phyloP scores from a whole-genome alignment of 2,329 filamentous ascomycete genomes.

The Colletotrichum spaethianum region DNA sequence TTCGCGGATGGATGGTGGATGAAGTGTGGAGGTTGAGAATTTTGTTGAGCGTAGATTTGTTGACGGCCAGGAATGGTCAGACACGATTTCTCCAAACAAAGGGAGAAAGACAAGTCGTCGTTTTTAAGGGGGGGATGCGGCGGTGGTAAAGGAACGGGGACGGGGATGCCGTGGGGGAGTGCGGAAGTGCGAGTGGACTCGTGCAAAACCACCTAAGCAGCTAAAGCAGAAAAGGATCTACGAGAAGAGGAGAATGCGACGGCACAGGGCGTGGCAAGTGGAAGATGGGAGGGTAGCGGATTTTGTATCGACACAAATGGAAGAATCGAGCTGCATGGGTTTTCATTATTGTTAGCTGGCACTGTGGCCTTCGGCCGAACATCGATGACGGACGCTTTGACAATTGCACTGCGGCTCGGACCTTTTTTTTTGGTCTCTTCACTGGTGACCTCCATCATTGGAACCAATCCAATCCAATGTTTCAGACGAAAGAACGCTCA shows the following conservation, averaged over 20 bases:
- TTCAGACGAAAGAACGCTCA: constrained; percentile 38
- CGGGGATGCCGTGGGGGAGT: constrained; percentile 39
- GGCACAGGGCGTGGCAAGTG: neutral
- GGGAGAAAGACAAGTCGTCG: constrained; percentile 3
- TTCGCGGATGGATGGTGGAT: neutral
- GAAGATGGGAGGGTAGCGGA: constrained; percentile 13
- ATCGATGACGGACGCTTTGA: neutral
- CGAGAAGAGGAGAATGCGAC: neutral
- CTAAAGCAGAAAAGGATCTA: neutral
- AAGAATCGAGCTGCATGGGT: neutral
- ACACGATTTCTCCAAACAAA: neutral
- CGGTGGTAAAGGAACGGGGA: constrained; percentile 5
- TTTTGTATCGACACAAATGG: constrained; percentile 30
- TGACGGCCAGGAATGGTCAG: neutral
- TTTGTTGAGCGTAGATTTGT: neutral
- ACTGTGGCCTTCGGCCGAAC: constrained; percentile 9
- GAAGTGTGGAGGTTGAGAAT: neutral
- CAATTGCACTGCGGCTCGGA: neutral
- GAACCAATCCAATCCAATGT: constrained; percentile 28
- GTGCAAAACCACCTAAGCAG: constrained; percentile 8
- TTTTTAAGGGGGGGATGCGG: neutral
- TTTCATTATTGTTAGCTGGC: neutral
- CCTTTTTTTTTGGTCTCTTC: neutral
- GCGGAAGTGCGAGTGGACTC: constrained; percentile 17
- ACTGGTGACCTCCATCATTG: neutral